Evolutionary conservation across 2,329 filamentous ascomycete species (phyloP).

Genomic region (Cordyceps tenuipes): DNA sequence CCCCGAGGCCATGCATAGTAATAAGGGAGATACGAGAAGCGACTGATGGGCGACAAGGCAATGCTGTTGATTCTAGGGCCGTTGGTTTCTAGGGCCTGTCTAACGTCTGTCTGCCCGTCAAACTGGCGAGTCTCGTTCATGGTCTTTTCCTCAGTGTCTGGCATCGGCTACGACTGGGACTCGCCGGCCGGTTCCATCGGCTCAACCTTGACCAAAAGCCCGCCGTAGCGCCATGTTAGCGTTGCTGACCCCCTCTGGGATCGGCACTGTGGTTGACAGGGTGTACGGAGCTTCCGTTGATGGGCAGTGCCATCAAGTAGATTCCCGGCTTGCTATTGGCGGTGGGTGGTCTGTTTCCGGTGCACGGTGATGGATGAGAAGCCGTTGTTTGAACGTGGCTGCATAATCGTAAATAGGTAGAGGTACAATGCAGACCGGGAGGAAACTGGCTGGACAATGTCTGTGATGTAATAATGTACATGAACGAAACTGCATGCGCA

Average conservation of each 20-base stretch:
- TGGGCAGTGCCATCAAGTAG: too few species aligned
- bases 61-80: background rate
- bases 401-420: too few species aligned
- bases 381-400: background rate
- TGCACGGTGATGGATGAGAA: background rate
- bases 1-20: background rate
- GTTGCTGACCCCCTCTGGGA: background rate
- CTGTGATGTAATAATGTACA: too few species aligned
- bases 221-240: background rate
- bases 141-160: background rate
- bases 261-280: background rate
- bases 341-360: background rate
- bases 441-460: too few species aligned
- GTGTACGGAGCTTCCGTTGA: constrained; percentile 6
- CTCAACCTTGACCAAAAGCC: background rate
- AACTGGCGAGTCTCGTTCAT: background rate
- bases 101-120: background rate
- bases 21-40: too few species aligned
- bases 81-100: background rate
- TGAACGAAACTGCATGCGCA: too few species aligned
- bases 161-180: background rate
- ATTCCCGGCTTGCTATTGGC: background rate
- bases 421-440: too few species aligned
- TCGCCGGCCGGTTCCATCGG: background rate
- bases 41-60: too few species aligned